Conservation (phyloP, 495 filamentous ascomycete genomes). For the Penicillium pancosmium region DNA sequence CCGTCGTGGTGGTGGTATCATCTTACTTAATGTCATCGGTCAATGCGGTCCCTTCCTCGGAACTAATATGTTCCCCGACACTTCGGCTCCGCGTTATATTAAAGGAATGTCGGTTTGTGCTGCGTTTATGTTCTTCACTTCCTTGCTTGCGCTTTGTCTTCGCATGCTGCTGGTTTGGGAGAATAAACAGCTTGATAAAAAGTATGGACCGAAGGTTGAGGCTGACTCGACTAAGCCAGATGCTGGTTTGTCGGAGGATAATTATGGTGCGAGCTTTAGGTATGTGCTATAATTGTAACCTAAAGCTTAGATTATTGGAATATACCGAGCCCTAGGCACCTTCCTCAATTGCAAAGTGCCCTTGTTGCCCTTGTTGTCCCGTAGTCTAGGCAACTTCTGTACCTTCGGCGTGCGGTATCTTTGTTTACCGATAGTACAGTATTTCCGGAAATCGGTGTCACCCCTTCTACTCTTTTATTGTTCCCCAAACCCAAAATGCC, state of each 20-base stretch:
- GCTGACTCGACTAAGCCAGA: conserved; percentile 21
- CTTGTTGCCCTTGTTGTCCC: too few relatives aligned
- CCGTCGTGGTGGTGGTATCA: conserved; percentile 69
- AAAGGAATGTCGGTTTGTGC: conserved; percentile 70
- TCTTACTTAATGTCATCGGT: conserved; percentile 69
- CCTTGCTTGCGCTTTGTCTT: conserved; percentile 55
- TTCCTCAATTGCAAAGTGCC: too few relatives aligned
- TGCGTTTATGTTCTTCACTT: conserved; percentile 71
- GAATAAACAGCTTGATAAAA: conserved; percentile 60
- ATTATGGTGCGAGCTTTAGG: conserved; percentile 53
- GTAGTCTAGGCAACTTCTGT: too few relatives aligned
- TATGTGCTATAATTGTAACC: conserved; percentile 42
- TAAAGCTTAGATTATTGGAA: too few relatives aligned
- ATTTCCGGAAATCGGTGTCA: too few relatives aligned
- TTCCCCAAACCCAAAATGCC: too few relatives aligned
- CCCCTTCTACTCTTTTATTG: too few relatives aligned
- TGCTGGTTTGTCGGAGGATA: conserved; percentile 44
- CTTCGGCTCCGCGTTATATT: conserved; percentile 63
- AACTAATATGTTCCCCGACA: conserved; percentile 65
- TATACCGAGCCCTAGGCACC: too few relatives aligned
- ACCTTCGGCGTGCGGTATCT: too few relatives aligned
- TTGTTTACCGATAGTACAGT: too few relatives aligned
- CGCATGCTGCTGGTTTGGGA: conserved; percentile 61
- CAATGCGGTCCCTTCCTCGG: conserved; percentile 72
- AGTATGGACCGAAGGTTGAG: conserved; percentile 42